A percentile compares a stretch with the other conserved stretches of the same genome.
These are phyloP conservation scores for Punica granatum DNA, from an alignment of 345 rosid genomes.

Conservation along the genomic window DNA sequence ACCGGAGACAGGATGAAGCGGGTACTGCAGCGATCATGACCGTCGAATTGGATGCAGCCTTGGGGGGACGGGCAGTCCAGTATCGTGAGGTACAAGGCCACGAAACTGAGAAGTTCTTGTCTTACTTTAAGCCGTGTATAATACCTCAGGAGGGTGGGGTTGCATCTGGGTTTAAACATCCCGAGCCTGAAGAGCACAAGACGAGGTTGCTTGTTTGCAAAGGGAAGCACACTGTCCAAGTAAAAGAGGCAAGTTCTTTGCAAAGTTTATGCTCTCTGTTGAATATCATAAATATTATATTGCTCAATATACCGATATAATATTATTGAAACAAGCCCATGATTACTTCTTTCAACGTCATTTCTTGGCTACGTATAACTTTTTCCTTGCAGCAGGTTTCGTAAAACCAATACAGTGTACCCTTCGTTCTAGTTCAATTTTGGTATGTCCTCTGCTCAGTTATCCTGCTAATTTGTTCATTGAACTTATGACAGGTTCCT, in stretches of 20 bases:
- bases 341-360: not conserved
- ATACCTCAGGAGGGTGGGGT: constrained; percentile 96
- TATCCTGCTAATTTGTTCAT: not conserved
- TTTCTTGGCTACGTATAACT: not conserved
- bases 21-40: constrained; percentile 85
- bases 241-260: constrained; percentile 67
- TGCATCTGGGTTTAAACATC: constrained; percentile 77
- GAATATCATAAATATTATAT: not conserved
- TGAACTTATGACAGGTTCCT: constrained; percentile 53
- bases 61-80: constrained; percentile 98
- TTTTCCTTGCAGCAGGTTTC: no score
- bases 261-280: not conserved
- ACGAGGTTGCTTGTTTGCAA: constrained; percentile 76
- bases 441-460: not conserved
- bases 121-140: constrained; percentile 94
- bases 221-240: constrained; percentile 91
- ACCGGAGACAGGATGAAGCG: constrained; percentile 67
- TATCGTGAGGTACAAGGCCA: constrained; percentile 97
- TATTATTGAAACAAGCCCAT: not conserved
- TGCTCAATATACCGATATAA: not conserved
- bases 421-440: not conserved
- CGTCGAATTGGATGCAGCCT: constrained; percentile 93
- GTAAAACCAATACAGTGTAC: no score
- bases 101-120: constrained; percentile 87
- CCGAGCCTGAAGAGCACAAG: constrained; percentile 63